A percentile compares a stretch with the other conserved stretches of the same genome.
These are phyloP conservation scores for Leccinum fuscescens DNA, from an alignment of 1,284 basidiomycete species.

Conservation along the genomic window DNA sequence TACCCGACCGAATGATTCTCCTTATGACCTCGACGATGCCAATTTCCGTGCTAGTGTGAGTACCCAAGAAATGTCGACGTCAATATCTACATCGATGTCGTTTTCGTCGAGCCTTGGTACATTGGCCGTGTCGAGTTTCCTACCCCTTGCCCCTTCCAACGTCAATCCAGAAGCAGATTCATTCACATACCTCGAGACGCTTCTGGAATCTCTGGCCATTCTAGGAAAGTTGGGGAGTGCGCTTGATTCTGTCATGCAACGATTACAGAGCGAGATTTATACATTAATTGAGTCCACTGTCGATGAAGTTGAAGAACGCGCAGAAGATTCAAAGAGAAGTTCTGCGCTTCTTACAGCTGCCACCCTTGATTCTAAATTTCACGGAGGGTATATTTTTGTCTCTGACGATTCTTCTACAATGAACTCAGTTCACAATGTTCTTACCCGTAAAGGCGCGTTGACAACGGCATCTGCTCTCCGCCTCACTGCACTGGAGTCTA, in stretches of 20 bases:
- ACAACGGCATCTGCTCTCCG: constrained; percentile 56
- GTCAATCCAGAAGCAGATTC: constrained; percentile 89
- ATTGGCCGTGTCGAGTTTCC: constrained; percentile 16
- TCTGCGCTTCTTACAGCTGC: constrained; percentile 39
- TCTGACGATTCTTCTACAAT: constrained; percentile 29
- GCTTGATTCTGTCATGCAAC: constrained; percentile 83
- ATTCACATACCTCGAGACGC: constrained; percentile 91
- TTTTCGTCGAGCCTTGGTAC: constrained; percentile 26
- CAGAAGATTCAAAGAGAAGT: constrained; percentile 65
- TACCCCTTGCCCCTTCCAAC: constrained; percentile 18
- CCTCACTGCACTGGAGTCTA: constrained; percentile 76
- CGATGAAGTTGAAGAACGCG: constrained; percentile 88
- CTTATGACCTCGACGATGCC: constrained; percentile 66
- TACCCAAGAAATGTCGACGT: constrained; percentile 26
- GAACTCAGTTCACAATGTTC: constrained; percentile 10
- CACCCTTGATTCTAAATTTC: constrained; percentile 33
- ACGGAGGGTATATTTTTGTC: constrained; percentile 53
- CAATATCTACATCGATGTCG: constrained; percentile 31
- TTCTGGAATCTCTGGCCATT: constrained; percentile 89
- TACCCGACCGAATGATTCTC: constrained; percentile 78
- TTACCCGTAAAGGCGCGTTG: constrained; percentile 14
- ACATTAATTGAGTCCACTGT: constrained; percentile 84
- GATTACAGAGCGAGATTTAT: constrained; percentile 84
- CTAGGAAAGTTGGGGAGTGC: constrained; percentile 87
- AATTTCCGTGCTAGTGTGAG: constrained; percentile 37